A percentile compares a stretch with the other conserved stretches of the same genome.
Evolutionary conservation across 2,329 filamentous ascomycete species (phyloP).

Genomic region (Aspergillus intermedius): DNA sequence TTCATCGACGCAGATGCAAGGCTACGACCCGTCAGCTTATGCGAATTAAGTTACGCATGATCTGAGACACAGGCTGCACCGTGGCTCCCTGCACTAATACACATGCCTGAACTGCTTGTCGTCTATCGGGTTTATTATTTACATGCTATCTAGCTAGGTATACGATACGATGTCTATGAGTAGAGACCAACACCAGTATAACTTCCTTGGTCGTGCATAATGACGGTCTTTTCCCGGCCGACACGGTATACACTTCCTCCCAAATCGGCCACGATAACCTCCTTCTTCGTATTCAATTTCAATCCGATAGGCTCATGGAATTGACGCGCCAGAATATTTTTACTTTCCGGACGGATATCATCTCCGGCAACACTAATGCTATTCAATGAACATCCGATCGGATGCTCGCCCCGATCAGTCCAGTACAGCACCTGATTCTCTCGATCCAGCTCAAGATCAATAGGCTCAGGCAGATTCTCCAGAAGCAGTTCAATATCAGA

Average conservation of each 20-base stretch:
- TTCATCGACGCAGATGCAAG: no score
- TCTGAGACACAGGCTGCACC: no score
- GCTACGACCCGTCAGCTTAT: no score
- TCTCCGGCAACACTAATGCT: constrained; percentile 18
- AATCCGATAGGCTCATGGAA: constrained; percentile 24
- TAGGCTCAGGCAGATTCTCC: constrained; percentile 46
- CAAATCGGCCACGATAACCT: constrained; percentile 19
- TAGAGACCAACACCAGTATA: constrained; percentile 14
- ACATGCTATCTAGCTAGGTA: background rate
- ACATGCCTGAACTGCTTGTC: no score
- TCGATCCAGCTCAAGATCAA: constrained; percentile 52
- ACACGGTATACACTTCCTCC: constrained; percentile 20
- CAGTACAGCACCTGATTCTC: constrained; percentile 46
- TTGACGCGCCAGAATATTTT: constrained; percentile 14
- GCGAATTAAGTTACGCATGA: no score
- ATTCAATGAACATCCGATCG: constrained; percentile 50
- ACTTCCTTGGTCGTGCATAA: constrained; percentile 13
- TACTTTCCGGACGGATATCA: background rate
- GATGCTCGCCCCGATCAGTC: constrained; percentile 56
- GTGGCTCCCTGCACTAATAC: no score
- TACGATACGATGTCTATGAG: background rate
- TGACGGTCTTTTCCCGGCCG: constrained; percentile 13
- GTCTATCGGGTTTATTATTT: no score
- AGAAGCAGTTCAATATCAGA: constrained; percentile 42
- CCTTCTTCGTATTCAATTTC: constrained; percentile 13